phyloP scores from a whole-genome alignment of 2,329 filamentous ascomycete species.

The Xylaria sp. region DNA sequence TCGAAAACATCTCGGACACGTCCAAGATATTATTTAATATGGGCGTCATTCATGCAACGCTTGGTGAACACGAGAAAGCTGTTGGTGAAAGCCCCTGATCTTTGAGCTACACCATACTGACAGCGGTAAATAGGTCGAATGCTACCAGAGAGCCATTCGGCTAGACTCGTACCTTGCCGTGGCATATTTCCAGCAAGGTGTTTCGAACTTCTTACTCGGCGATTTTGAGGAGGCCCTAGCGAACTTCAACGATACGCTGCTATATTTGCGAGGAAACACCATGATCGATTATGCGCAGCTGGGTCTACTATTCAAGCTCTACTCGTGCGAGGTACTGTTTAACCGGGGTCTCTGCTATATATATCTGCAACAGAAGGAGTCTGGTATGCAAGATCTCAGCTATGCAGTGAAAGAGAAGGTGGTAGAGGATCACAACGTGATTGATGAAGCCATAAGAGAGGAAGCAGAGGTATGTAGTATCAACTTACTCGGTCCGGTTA shows the following conservation, averaged over 20 bases:
- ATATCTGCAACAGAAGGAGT: slow-evolving; percentile 90
- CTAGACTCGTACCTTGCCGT: slow-evolving; percentile 96
- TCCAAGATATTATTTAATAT: slow-evolving; percentile 99
- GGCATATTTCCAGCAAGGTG: slow-evolving; percentile 97
- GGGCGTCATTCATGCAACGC: slow-evolving; percentile 95
- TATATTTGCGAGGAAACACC: slow-evolving; percentile 94
- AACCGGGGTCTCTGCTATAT: slow-evolving; percentile 98
- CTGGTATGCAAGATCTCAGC: slow-evolving; percentile 88
- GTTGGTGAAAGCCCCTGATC: slow-evolving; percentile 64
- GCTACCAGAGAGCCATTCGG: slow-evolving; percentile 89
- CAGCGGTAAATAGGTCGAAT: slow-evolving; percentile 76
- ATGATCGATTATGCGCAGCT: slow-evolving; percentile 98
- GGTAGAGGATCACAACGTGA: slow-evolving; percentile 95
- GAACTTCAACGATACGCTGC: slow-evolving; percentile 97
- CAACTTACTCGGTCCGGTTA: slow-evolving; percentile 8
- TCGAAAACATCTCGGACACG: slow-evolving; percentile 89
- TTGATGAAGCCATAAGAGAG: slow-evolving; percentile 94
- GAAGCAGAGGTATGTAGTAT: slow-evolving; percentile 79
- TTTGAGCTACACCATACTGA: slow-evolving; percentile 26
- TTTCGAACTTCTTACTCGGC: slow-evolving; percentile 96
- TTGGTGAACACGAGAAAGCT: slow-evolving; percentile 95
- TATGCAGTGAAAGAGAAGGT: slow-evolving; percentile 97
- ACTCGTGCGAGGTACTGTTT: slow-evolving; percentile 97
- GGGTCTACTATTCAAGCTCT: slow-evolving; percentile 94
- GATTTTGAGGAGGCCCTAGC: slow-evolving; percentile 97